A percentile compares a stretch with the other conserved stretches of the same genome.
phyloP scores from a whole-genome alignment of 495 filamentous ascomycete genomes.

The Massariosphaeria phaeospora region DNA sequence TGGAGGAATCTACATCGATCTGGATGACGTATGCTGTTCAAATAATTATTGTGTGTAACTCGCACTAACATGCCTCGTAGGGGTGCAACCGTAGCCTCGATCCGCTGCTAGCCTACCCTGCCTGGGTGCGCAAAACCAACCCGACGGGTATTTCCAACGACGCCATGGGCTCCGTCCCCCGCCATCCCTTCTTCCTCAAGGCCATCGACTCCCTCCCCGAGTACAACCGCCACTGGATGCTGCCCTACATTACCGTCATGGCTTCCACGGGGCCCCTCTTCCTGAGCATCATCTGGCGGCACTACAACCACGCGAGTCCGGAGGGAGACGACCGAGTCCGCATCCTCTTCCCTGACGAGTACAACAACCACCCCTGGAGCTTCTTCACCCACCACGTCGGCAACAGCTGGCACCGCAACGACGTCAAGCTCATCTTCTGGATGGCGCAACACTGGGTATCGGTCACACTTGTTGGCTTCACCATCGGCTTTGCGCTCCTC shows the following conservation, averaged over 20 bases:
- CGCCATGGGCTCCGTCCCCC: slow-evolving; percentile 73
- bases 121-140: slow-evolving; percentile 73
- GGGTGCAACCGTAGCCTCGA: slow-evolving; percentile 79
- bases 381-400: slow-evolving; percentile 74
- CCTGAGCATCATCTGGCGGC: slow-evolving; percentile 70
- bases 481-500: slow-evolving; percentile 54
- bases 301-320: slow-evolving; percentile 31
- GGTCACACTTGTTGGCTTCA: slow-evolving; percentile 60
- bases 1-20: slow-evolving; percentile 83
- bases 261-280: slow-evolving; percentile 81
- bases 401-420: slow-evolving; percentile 71
- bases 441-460: slow-evolving; percentile 73
- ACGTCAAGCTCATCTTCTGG: slow-evolving; percentile 76
- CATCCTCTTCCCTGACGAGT: slow-evolving; percentile 61
- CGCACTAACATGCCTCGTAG: slow-evolving; percentile 37
- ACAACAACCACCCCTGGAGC: slow-evolving; percentile 65
- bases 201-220: slow-evolving; percentile 64
- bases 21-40: slow-evolving; percentile 66
- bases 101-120: slow-evolving; percentile 72
- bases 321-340: slow-evolving; percentile 38
- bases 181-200: slow-evolving; percentile 76
- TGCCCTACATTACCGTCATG: slow-evolving; percentile 89
- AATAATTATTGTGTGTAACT: neutral
- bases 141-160: slow-evolving; percentile 89
- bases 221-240: slow-evolving; percentile 70